phyloP scores from a whole-genome alignment of 306 rosid species.

The Elaeagnus macrophylla region DNA sequence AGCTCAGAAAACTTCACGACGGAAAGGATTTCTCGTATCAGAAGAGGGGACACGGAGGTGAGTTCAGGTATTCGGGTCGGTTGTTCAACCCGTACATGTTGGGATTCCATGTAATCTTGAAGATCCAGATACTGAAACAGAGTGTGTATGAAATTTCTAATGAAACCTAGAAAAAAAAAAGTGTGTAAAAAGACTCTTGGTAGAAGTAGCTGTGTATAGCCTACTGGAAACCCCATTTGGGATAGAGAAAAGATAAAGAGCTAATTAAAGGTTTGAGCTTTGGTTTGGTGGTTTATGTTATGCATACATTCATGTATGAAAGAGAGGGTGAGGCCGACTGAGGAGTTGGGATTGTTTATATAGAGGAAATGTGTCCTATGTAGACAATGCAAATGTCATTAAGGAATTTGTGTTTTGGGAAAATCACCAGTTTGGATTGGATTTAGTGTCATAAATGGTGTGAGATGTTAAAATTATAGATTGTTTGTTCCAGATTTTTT shows the following conservation, averaged over 20 bases:
- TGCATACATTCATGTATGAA: too few species aligned
- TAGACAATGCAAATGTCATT: too few species aligned
- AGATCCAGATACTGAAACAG: slow-evolving; percentile 43
- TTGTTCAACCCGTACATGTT: slow-evolving; percentile 32
- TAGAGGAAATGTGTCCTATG: too few species aligned
- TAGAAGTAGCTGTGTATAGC: slow-evolving; percentile 47
- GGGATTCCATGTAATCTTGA: slow-evolving; percentile 52
- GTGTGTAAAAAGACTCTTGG: slow-evolving; percentile 56
- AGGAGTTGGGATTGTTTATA: too few species aligned
- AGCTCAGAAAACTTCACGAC: slow-evolving; percentile 36
- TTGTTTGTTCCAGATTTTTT: too few species aligned
- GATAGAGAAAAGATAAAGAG: neutral
- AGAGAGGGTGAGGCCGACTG: too few species aligned
- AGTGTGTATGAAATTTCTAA: slow-evolving; percentile 37
- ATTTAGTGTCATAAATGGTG: too few species aligned
- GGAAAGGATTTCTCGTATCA: slow-evolving; percentile 67
- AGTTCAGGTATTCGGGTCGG: slow-evolving; percentile 10
- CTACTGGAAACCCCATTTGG: slow-evolving; percentile 72
- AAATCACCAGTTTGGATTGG: too few species aligned
- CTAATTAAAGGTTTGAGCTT: too few species aligned
- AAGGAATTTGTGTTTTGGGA: too few species aligned
- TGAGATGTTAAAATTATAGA: too few species aligned
- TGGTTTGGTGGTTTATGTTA: too few species aligned
- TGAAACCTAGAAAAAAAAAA: slow-evolving; percentile 41
- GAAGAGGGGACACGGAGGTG: slow-evolving; percentile 50